Base-by-base conservation (phyloP, 2,329 filamentous ascomycete genomes). In the Colletotrichum sp. region DNA sequence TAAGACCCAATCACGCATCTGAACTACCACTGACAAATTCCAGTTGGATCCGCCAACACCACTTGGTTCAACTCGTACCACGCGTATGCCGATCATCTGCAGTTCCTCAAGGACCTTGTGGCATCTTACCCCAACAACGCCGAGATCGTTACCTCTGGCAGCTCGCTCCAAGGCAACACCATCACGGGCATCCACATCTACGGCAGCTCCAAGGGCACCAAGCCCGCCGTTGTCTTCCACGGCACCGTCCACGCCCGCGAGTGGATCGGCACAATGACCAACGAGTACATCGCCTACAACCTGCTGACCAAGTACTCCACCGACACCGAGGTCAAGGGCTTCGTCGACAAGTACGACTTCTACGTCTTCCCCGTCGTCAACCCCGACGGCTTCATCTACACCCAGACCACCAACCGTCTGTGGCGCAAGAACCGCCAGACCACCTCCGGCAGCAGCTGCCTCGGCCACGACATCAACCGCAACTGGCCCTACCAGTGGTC, bases 171-270 rank as follows among this genome's bases (percentile, higher is more conserved):
- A 67, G 86, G 85, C 6, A 82, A 85, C 36, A 65, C 81, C 76
- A 95, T 95, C 74, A 89, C 90, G 28, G 93, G 91, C 39, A 78
- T 90, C 65, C 88, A 89, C 76, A 83, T 90, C 78, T 89, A 83
- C 79, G 88, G 87, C 12, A 81, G 78, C 72, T 78, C 79, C 4
- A 82, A 82, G 65, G 84, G 85, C 36, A 79, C 77, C 36, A 87
- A 87, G 78, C 86, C 86, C 5, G 88, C 87, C 39, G 78, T 88
- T 34, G 83, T 90, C 16, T 85, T 87, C 76, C 88, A 90, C 79
- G 85, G 86, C 30, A 89, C 87, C 55, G 87, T 89, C 16, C 89
- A 91, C 79, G 87, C 88, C 26, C 83, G 89, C 67, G 88, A 90
- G 81, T 90, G 88, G 89, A 88, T 90, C 74, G 85, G 86, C 82